phyloP scores from a whole-genome alignment of 73 alveolate species.

The Tetrahymena borealis region DNA sequence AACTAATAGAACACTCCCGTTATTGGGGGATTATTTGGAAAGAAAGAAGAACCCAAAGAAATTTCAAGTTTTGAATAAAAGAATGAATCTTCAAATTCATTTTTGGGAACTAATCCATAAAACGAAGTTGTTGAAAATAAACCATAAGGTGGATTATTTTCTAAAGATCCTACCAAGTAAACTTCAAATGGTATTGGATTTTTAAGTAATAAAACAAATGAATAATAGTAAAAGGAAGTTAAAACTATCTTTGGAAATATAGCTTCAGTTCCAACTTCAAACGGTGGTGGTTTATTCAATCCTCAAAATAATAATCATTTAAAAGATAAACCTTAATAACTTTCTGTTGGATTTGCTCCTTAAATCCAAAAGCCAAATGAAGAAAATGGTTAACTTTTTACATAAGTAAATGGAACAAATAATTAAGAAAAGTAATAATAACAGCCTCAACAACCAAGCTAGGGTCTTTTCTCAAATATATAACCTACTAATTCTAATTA shows the following conservation, averaged over 20 bases:
- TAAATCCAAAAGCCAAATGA: background rate
- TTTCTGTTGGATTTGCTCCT: background rate
- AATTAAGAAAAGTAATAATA: background rate
- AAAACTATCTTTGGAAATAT: background rate
- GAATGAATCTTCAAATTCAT: background rate
- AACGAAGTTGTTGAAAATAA: background rate
- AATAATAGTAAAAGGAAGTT: background rate
- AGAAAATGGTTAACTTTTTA: background rate
- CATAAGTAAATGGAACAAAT: background rate
- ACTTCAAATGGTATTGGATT: background rate
- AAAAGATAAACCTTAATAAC: background rate
- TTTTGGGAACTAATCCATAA: background rate
- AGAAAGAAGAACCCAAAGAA: background rate
- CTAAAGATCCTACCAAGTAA: background rate
- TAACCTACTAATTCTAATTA: background rate
- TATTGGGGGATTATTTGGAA: background rate
- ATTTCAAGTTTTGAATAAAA: background rate
- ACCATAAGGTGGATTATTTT: background rate
- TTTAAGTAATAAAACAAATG: background rate
- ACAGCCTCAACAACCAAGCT: background rate
- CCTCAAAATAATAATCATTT: background rate
- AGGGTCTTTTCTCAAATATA: background rate
- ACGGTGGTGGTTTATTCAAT: background rate
- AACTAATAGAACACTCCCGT: too few relatives aligned
- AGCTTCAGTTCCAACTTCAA: background rate